Conservation (phyloP, 352 stramenopile genomes). For the Aphanomyces stellatus region DNA sequence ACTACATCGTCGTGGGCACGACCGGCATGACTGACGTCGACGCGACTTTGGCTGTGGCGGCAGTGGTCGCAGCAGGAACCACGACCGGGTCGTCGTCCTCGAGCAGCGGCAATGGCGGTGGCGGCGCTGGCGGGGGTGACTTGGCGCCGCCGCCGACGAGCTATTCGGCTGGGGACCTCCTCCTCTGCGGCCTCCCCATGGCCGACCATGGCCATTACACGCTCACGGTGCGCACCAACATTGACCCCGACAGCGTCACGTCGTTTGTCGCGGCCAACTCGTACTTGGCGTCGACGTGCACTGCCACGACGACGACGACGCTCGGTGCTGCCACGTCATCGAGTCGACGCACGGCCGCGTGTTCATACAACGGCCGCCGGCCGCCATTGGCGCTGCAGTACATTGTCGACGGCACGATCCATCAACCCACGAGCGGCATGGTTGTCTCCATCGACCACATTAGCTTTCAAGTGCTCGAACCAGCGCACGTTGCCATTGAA, state of each 20-base stretch:
- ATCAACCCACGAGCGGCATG: not conserved
- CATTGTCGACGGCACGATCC: not conserved
- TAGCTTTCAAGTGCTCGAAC: not conserved
- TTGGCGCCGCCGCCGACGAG: too few relatives aligned
- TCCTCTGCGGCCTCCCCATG: not conserved
- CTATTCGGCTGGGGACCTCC: not conserved
- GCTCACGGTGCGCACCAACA: conserved; percentile 1
- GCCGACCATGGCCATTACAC: conserved; percentile 1
- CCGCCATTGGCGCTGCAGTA: not conserved
- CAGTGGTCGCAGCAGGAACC: not conserved
- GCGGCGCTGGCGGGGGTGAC: too few relatives aligned
- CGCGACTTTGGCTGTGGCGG: not conserved
- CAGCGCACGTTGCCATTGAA: not conserved
- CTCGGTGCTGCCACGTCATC: not conserved
- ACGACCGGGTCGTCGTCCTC: too few relatives aligned
- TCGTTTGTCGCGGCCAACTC: not conserved
- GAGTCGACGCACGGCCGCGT: too few relatives aligned
- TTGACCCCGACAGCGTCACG: not conserved
- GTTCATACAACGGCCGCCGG: not conserved
- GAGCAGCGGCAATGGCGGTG: too few relatives aligned
- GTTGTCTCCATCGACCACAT: not conserved
- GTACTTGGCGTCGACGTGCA: not conserved
- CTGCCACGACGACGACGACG: not conserved
- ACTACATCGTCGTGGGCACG: conserved; percentile 6
- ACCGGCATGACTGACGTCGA: not conserved